Evolutionary conservation across 768 basidiomycete species (phyloP).

Genomic region (Leccinum longicurvipes): DNA sequence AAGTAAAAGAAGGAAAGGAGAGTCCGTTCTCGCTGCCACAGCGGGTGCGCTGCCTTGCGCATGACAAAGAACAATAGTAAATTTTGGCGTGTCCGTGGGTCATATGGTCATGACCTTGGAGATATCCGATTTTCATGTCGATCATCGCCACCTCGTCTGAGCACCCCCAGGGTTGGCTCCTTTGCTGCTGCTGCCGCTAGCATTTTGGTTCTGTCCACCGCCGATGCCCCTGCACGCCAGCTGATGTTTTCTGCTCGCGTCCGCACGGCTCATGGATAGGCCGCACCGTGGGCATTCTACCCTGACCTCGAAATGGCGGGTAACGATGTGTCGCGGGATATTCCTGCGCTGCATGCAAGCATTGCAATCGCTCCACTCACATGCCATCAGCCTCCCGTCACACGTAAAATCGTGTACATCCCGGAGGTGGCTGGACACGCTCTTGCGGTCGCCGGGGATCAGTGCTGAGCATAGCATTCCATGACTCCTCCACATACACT

Average conservation of each 20-base stretch:
- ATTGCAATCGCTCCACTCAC: slow-evolving; percentile 19
- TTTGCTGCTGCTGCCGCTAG: background rate
- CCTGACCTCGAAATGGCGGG: slow-evolving; percentile 24
- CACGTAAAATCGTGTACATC: slow-evolving; percentile 18
- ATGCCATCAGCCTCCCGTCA: slow-evolving; percentile 11
- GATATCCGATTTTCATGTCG: background rate
- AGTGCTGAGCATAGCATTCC: slow-evolving; percentile 10
- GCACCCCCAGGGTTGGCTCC: slow-evolving; percentile 2
- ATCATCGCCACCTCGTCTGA: background rate
- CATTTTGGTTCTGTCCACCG: background rate
- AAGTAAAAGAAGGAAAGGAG: background rate
- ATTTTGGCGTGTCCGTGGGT: background rate
- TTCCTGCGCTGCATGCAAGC: slow-evolving; percentile 23
- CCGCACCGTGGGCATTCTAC: slow-evolving; percentile 15
- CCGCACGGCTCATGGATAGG: slow-evolving; percentile 17
- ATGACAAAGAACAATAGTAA: background rate
- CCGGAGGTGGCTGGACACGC: slow-evolving; percentile 20
- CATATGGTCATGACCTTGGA: background rate
- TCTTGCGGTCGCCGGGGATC: slow-evolving; percentile 17
- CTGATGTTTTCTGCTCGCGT: slow-evolving; percentile 24
- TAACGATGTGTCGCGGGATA: slow-evolving; percentile 24
- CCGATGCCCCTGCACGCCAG: slow-evolving; percentile 8
- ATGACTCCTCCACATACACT: slow-evolving; percentile 18
- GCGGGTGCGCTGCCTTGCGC: too few relatives aligned
- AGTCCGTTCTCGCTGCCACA: background rate